Evolutionary conservation across 805 yeast genomes (phyloP).

Genomic region (Candida ponderosae): DNA sequence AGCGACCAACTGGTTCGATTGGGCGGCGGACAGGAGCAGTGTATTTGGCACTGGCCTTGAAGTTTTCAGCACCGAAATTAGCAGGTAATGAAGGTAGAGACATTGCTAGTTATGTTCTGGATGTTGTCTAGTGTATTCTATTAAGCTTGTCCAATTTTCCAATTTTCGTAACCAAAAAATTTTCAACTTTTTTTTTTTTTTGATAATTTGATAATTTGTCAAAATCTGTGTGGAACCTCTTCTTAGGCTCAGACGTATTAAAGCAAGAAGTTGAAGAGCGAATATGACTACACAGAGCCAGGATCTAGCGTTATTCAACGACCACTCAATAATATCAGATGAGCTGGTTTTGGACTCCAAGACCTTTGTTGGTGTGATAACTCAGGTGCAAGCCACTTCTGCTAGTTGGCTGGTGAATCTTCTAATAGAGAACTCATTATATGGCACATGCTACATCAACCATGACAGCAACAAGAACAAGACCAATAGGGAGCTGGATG

Average conservation of each 20-base stretch:
- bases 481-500: constrained; percentile 13
- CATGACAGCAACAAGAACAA: constrained; percentile 7
- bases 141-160: too few relatives aligned
- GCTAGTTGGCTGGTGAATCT: constrained; percentile 58
- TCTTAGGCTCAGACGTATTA: too few relatives aligned
- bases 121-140: background rate
- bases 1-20: constrained; percentile 94
- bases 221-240: too few relatives aligned
- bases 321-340: constrained; percentile 35
- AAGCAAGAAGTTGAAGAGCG: background rate
- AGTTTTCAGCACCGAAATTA: constrained; percentile 39
- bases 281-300: constrained; percentile 38
- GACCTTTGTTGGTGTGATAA: constrained; percentile 23
- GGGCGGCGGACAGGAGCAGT: constrained; percentile 67
- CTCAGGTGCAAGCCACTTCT: constrained; percentile 43
- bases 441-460: constrained; percentile 16
- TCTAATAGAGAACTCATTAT: constrained; percentile 39
- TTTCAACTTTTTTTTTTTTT: background rate
- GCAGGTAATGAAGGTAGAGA: constrained; percentile 48
- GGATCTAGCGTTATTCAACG: constrained; percentile 46
- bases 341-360: constrained; percentile 3
- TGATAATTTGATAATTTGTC: too few relatives aligned
- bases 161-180: background rate
- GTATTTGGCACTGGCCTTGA: constrained; percentile 42
- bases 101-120: constrained; percentile 20